A percentile compares a stretch with the other conserved stretches of the same genome.
Evolutionary conservation across 2,329 filamentous ascomycete species (phyloP).

Genomic region (Hymenoscyphus infarciens): DNA sequence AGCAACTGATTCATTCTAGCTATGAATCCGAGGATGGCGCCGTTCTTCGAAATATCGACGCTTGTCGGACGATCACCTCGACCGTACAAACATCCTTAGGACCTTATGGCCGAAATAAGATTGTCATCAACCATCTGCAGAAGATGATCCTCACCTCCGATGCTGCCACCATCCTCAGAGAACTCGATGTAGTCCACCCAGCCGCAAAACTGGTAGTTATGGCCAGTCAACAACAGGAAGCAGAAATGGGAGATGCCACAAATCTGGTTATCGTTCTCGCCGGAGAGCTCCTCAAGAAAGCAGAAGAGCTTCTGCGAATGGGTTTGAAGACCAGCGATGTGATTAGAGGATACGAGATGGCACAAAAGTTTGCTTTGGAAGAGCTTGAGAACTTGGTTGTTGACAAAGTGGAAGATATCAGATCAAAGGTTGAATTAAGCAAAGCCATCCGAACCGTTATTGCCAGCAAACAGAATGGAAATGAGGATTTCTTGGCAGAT

Average conservation of each 20-base stretch:
- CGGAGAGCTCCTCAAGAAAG: slow-evolving; percentile 93
- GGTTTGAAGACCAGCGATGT: slow-evolving; percentile 98
- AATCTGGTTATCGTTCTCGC: slow-evolving; percentile 96
- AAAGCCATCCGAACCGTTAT: slow-evolving; percentile 96
- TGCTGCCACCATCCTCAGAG: slow-evolving; percentile 92
- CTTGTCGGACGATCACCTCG: slow-evolving; percentile 90
- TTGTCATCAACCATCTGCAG: slow-evolving; percentile 98
- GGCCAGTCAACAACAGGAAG: slow-evolving; percentile 98
- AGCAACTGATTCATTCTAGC: slow-evolving; percentile 48
- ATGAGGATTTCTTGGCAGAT: slow-evolving; percentile 80
- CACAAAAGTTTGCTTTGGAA: slow-evolving; percentile 82
- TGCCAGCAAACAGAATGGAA: slow-evolving; percentile 93
- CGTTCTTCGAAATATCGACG: slow-evolving; percentile 96
- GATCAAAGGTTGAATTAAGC: slow-evolving; percentile 76
- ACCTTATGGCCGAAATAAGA: slow-evolving; percentile 97
- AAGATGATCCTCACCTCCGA: slow-evolving; percentile 99
- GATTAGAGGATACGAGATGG: slow-evolving; percentile 91
- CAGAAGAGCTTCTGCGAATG: slow-evolving; percentile 93
- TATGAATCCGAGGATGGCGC: slow-evolving; percentile 99
- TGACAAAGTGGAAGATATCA: slow-evolving; percentile 84
- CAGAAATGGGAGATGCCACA: slow-evolving; percentile 98
- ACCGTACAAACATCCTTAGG: slow-evolving; percentile 97
- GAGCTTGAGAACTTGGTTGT: slow-evolving; percentile 83
- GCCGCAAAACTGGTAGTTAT: slow-evolving; percentile 97
- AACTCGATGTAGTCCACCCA: slow-evolving; percentile 97